These are phyloP conservation scores for Dothideomycetidae sp. DNA, from an alignment of 2,329 filamentous ascomycete genomes.

Conservation along the genomic window DNA sequence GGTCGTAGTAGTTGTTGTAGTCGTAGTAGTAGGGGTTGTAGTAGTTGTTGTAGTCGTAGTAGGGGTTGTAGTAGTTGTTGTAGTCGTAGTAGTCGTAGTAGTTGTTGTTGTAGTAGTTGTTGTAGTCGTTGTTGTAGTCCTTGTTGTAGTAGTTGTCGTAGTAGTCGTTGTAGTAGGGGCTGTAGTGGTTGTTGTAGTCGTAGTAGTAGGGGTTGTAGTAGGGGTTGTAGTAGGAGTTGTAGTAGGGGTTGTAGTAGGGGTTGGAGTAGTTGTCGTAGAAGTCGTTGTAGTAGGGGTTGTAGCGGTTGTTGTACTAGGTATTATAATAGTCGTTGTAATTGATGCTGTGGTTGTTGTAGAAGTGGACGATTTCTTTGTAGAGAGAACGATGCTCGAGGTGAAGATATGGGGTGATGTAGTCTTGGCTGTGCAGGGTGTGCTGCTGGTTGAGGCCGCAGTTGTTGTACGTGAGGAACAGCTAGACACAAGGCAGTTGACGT, in stretches of 20 bases:
- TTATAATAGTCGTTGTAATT: not conserved
- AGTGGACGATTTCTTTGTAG: not conserved
- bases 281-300: not conserved
- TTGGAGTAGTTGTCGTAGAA: not conserved
- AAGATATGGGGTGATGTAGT: not conserved
- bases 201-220: too few relatives aligned
- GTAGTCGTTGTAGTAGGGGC: not conserved
- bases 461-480: too few relatives aligned
- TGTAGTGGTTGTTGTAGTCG: not conserved
- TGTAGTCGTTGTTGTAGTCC: not conserved
- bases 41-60: not conserved
- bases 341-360: not conserved
- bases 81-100: not conserved
- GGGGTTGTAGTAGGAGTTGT: too few relatives aligned
- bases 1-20: not conserved
- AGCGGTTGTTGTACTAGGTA: not conserved
- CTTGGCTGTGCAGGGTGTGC: not conserved
- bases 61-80: not conserved
- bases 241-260: not conserved
- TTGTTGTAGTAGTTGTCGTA: not conserved
- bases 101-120: not conserved
- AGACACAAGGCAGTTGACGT: too few relatives aligned
- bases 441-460: too few relatives aligned
- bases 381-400: not conserved
- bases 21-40: not conserved